Conservation (phyloP, 805 yeast species). For the Candida ascalaphidarum region DNA sequence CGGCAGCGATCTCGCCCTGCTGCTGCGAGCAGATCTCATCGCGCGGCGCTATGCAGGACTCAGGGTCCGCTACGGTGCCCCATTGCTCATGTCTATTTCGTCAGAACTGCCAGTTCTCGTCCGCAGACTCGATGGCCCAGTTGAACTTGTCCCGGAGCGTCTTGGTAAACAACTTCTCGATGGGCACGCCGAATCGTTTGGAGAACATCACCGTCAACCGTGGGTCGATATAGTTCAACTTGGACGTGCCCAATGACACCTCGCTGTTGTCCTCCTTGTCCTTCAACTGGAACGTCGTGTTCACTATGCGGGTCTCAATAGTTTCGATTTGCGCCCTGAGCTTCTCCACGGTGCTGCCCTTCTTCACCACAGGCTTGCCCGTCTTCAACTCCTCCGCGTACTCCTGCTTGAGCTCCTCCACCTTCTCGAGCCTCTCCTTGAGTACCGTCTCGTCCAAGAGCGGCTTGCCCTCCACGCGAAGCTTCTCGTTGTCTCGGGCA, state of each 20-base stretch:
- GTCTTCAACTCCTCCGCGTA: constrained; percentile 51
- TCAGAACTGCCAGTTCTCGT: constrained; percentile 78
- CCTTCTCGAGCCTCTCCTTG: constrained; percentile 48
- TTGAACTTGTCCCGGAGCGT: constrained; percentile 86
- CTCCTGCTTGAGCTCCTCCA: constrained; percentile 41
- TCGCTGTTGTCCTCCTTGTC: constrained; percentile 93
- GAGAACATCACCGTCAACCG: constrained; percentile 83
- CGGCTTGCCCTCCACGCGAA: constrained; percentile 47
- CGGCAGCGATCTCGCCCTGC: too few relatives aligned
- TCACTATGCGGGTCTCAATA: constrained; percentile 61
- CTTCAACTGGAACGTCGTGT: constrained; percentile 65
- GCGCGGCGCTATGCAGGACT: too few relatives aligned
- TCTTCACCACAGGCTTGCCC: constrained; percentile 49
- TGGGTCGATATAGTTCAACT: constrained; percentile 93
- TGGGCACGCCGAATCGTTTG: constrained; percentile 79
- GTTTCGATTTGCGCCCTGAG: constrained; percentile 62
- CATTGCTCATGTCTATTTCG: neutral
- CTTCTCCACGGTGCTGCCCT: constrained; percentile 54
- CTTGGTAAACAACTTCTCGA: constrained; percentile 86
- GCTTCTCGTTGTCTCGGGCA: constrained; percentile 70
- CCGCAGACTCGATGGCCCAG: constrained; percentile 94
- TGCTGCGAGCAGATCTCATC: too few relatives aligned
- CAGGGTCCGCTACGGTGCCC: too few relatives aligned
- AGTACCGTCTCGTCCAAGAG: constrained; percentile 46
- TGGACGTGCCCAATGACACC: constrained; percentile 88